Conservation (phyloP, 2,329 filamentous ascomycete species). For the Beauveria sp. region DNA sequence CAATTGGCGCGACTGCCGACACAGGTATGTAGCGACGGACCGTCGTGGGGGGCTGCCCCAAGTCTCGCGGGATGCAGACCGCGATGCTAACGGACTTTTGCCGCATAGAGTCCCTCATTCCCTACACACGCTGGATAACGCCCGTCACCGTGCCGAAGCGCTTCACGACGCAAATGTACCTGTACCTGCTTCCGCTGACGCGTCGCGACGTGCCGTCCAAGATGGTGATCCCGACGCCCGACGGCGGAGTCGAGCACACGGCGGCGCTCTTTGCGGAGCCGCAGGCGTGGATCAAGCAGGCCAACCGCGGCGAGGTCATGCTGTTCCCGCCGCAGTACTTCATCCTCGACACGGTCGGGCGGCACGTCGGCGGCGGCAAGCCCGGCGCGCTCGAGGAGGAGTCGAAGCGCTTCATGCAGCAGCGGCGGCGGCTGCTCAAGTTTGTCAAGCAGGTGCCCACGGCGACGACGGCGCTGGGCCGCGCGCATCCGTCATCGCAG, state of each 20-base stretch:
- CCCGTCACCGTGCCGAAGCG: slow-evolving; percentile 63
- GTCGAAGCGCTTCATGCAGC: slow-evolving; percentile 32
- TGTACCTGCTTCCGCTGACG: slow-evolving; percentile 69
- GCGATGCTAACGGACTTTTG: not conserved
- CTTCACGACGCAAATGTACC: slow-evolving; percentile 95
- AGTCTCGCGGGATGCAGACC: slow-evolving; percentile 19
- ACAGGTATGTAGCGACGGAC: slow-evolving; percentile 39
- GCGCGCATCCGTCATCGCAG: slow-evolving; percentile 31
- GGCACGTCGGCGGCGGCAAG: slow-evolving; percentile 37
- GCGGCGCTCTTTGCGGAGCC: slow-evolving; percentile 71
- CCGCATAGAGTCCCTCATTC: slow-evolving; percentile 47
- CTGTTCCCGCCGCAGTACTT: slow-evolving; percentile 88
- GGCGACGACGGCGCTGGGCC: slow-evolving; percentile 31
- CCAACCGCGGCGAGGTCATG: slow-evolving; percentile 60
- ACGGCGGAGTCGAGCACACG: slow-evolving; percentile 59
- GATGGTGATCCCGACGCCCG: slow-evolving; percentile 60
- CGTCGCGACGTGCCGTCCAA: slow-evolving; percentile 28
- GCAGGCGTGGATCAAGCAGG: slow-evolving; percentile 59
- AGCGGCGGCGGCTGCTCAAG: slow-evolving; percentile 44
- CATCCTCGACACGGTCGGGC: slow-evolving; percentile 53
- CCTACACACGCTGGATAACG: slow-evolving; percentile 91
- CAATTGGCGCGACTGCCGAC: slow-evolving; percentile 55
- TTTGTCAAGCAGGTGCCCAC: slow-evolving; percentile 44
- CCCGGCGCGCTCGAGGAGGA: slow-evolving; percentile 20
- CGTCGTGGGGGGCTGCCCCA: no score